Conservation (phyloP, 805 yeast species). For the Candida fluviatilis region DNA sequence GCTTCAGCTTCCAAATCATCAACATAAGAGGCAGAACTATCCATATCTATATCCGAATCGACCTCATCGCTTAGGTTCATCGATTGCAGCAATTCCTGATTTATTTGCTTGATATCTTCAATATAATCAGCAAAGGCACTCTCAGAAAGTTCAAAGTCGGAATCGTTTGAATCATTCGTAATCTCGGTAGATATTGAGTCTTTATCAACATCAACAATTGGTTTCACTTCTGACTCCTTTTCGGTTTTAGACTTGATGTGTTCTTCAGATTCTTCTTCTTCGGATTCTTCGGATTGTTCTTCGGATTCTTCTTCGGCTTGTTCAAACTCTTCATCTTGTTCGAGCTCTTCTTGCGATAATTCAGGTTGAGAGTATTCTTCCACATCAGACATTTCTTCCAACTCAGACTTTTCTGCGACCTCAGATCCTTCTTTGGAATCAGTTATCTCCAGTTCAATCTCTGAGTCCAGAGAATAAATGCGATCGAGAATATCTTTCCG, state of each 20-base stretch:
- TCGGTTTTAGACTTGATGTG: too few relatives aligned
- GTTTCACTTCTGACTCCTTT: too few relatives aligned
- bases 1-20: too few relatives aligned
- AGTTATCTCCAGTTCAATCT: background rate
- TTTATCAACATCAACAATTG: background rate
- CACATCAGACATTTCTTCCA: background rate
- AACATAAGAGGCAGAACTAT: too few relatives aligned
- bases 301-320: conserved; percentile 6
- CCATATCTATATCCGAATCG: too few relatives aligned
- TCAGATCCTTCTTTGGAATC: background rate
- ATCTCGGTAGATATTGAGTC: background rate
- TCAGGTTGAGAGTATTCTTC: conserved; percentile 1
- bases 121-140: conserved; percentile 12
- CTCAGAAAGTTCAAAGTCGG: background rate
- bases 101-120: conserved; percentile 15
- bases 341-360: conserved; percentile 1
- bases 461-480: conserved; percentile 1
- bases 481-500: background rate
- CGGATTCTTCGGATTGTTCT: conserved; percentile 5
- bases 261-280: conserved; percentile 5
- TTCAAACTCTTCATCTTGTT: background rate
- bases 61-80: background rate
- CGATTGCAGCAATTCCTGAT: conserved; percentile 7
- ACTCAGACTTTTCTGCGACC: background rate
- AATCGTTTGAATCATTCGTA: background rate